A percentile compares a stretch with the other conserved stretches of the same genome.
These are phyloP conservation scores for Diospyros lotus DNA, from an alignment of 148 eudicot genomes.

Conservation along the genomic window DNA sequence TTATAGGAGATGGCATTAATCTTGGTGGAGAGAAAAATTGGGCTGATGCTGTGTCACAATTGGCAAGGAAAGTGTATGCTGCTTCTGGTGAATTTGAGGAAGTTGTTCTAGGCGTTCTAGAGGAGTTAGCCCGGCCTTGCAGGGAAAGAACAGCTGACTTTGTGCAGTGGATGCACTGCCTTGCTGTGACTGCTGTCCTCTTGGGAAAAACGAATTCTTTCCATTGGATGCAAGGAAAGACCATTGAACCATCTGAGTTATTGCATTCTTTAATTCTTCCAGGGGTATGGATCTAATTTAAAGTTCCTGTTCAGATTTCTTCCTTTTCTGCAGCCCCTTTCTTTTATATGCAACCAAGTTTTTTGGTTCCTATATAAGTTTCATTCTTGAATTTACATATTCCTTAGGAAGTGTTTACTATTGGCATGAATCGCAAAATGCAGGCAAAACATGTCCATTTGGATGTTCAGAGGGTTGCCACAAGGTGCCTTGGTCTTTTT, in stretches of 20 bases:
- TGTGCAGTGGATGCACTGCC: slow-evolving; percentile 91
- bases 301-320: background rate
- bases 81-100: slow-evolving; percentile 93
- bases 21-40: slow-evolving; percentile 87
- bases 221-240: slow-evolving; percentile 59
- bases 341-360: background rate
- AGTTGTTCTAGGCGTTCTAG: slow-evolving; percentile 58
- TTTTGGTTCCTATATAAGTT: background rate
- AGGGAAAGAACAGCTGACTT: slow-evolving; percentile 93
- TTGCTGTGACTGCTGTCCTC: slow-evolving; percentile 73
- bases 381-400: background rate
- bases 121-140: slow-evolving; percentile 83
- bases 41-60: slow-evolving; percentile 74
- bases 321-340: background rate
- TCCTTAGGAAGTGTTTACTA: background rate
- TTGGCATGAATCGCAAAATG: slow-evolving; percentile 15
- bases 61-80: slow-evolving; percentile 75
- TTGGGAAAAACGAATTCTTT: slow-evolving; percentile 69
- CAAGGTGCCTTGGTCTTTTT: slow-evolving; percentile 86
- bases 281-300: slow-evolving; percentile 50
- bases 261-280: slow-evolving; percentile 80
- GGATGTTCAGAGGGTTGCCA: slow-evolving; percentile 88
- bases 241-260: slow-evolving; percentile 76
- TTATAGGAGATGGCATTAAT: slow-evolving; percentile 88
- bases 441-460: slow-evolving; percentile 85